Conservation (phyloP, 352 stramenopile species). For the Phytophthora constricta region DNA sequence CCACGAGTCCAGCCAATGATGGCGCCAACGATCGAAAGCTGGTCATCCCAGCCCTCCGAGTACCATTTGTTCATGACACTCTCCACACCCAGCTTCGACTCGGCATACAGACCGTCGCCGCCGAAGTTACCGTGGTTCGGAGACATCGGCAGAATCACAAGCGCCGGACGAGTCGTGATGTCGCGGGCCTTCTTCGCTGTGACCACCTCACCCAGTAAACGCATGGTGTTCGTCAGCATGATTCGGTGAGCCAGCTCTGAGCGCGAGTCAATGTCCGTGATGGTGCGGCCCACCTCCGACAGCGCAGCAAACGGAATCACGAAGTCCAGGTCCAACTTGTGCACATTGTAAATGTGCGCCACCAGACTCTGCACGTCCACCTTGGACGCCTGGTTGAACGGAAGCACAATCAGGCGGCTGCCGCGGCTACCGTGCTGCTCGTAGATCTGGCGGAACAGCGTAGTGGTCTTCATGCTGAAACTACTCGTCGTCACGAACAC, state of each 20-base stretch:
- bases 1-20: conserved; percentile 90
- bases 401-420: conserved; percentile 78
- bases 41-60: conserved; percentile 86
- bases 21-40: conserved; percentile 84
- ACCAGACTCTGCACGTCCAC: conserved; percentile 75
- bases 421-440: conserved; percentile 85
- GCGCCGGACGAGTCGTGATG: conserved; percentile 76
- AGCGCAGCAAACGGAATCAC: conserved; percentile 89
- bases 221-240: conserved; percentile 89
- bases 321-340: conserved; percentile 88
- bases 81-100: conserved; percentile 89
- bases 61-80: conserved; percentile 89
- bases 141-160: conserved; percentile 82
- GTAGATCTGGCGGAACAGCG: conserved; percentile 82
- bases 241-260: conserved; percentile 87
- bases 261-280: conserved; percentile 77
- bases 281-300: conserved; percentile 79
- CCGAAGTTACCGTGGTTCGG: conserved; percentile 90
- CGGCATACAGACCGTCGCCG: conserved; percentile 86
- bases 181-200: conserved; percentile 73
- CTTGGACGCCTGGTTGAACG: conserved; percentile 89
- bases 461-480: conserved; percentile 63
- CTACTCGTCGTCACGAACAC: conserved; percentile 88
- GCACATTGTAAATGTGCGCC: conserved; percentile 84
- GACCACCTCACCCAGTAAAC: conserved; percentile 83